These are phyloP conservation scores for Eutrema japonicum DNA, from an alignment of 345 rosid genomes.

Conservation along the genomic window DNA sequence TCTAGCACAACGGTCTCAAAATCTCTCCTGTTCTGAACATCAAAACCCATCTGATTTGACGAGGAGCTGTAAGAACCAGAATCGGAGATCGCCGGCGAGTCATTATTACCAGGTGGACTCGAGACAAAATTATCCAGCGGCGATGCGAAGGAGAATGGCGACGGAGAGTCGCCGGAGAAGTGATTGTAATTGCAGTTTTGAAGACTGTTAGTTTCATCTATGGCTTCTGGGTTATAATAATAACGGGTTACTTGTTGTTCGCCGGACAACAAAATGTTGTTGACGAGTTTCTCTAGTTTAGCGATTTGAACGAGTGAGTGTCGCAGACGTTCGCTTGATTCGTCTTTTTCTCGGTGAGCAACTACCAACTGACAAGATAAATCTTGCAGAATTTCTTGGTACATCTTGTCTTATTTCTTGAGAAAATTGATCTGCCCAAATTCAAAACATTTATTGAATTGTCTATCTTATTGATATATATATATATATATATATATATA, in stretches of 20 bases:
- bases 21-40: constrained; percentile 13
- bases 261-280: constrained; percentile 22
- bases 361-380: constrained; percentile 20
- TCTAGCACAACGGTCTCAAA: constrained; percentile 36
- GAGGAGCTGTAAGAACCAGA: background rate
- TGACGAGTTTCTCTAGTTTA: constrained; percentile 2
- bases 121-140: constrained; percentile 5
- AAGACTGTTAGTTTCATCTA: background rate
- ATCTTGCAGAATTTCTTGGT: constrained; percentile 13
- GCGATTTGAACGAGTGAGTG: constrained; percentile 14
- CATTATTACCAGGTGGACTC: background rate
- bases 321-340: constrained; percentile 34
- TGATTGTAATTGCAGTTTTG: constrained; percentile 2
- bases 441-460: background rate
- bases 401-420: constrained; percentile 15
- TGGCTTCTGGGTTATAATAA: background rate
- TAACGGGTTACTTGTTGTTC: background rate
- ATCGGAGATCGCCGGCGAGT: constrained; percentile 15
- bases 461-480: background rate
- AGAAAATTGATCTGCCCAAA: background rate
- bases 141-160: constrained; percentile 1
- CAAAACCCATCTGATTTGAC: constrained; percentile 18
- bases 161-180: background rate
- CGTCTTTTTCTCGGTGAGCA: constrained; percentile 40
- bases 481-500: background rate